Evolutionary conservation across 352 stramenopile species (phyloP), one percentile per base, ranked within the genome.

Genomic region (Pythium periplocum): DNA sequence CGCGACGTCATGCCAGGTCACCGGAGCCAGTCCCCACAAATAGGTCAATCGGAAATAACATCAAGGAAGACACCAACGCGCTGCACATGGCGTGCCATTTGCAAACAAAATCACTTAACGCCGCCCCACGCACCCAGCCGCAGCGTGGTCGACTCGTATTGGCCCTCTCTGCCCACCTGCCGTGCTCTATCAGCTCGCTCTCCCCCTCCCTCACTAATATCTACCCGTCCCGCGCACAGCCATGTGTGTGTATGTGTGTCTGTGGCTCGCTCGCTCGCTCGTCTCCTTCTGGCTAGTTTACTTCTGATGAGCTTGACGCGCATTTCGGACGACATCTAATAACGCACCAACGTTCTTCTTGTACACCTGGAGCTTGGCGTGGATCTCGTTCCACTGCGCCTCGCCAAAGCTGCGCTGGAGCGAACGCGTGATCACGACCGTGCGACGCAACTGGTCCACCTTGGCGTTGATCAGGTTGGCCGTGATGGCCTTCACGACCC

Each of bases 401-500:
- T 73, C 67, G 46, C 87, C 87, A 60, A 98, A 98, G 38, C 79
- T 69, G 42, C 83, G 80, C 66, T 87, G 70, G 48, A 92, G 66
- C 47, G 70, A 73, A 54, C 75, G 79, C 44, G 77, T 87, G 48
- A 95, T 79, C 60, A 97, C 86, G 34, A 98, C 86, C 17, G 88
- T 94, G 58, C 91, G 76, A 50, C 81, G 74, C 51, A 98, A 71
- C 65, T 98, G 94, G 71, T 98, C 92, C 66, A 98, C 97, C 71
- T 98, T 98, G 55, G 94, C 94, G 34, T 71, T 83, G 57, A 98
- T 74, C 26, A 98, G 62, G 36, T 90, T 90, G 35, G 78, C 79
- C 41, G 86, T 96, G 61, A 98, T 96, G 51, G 89, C 92, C 47
- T 83, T 82, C 60, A 98, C 95, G 47, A 98, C 86, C 91, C 91